Base-by-base conservation (phyloP, 2,329 filamentous ascomycete genomes). In the Monilinia polystroma region DNA sequence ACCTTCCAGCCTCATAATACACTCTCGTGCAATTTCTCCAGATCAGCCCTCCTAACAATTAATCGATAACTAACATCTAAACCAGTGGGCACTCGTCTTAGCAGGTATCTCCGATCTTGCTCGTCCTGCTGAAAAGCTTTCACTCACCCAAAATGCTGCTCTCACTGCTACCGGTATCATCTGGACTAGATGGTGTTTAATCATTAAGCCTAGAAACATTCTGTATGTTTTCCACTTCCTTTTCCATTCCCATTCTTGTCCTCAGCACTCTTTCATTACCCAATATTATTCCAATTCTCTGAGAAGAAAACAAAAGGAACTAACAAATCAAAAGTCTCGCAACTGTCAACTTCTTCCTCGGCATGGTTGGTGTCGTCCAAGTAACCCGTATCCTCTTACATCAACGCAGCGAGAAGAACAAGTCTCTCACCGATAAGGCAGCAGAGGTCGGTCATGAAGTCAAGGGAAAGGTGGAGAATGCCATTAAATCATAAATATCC, bases 121-220 rank as follows among this genome's bases (percentile, higher is more conserved):
- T 70, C 93, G 95, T 73, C 95, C 95, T 43, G 92, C 91, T 70
- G 91, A 96, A 79, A 92, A 93, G 79, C 91, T 99, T 73, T 97
- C 93, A 52, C 83, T 97, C 70, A 95, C 91, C 41, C 93, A 97
- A 81, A 99, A 98, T 82, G 83, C 84, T 62, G 94, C 95, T 68
- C 86, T 99, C 73, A 95, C 92, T 77, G 88, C 88, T 74, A 99
- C 95, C 12, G 95, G 95, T 72, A 81, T 90, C 72, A 99, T 99
- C 85, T 99, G 95, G 95, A 99, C 95, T 56, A 87, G 95, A 73
- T 99, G 95, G 95, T 99, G 95, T 84, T 85, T 98, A 77, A 90
- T 99, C 79, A 99, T 99, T 81, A 93, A 88, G 80, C 95, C 95
- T 67, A 88, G 88, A 80, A 99, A 99, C 84, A 82, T 93, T 76